Percentiles rank a stretch among this genome's conserved stretches.
Evolutionary conservation across 441 rosid species (phyloP).

Genomic region (Populus hybrid): DNA sequence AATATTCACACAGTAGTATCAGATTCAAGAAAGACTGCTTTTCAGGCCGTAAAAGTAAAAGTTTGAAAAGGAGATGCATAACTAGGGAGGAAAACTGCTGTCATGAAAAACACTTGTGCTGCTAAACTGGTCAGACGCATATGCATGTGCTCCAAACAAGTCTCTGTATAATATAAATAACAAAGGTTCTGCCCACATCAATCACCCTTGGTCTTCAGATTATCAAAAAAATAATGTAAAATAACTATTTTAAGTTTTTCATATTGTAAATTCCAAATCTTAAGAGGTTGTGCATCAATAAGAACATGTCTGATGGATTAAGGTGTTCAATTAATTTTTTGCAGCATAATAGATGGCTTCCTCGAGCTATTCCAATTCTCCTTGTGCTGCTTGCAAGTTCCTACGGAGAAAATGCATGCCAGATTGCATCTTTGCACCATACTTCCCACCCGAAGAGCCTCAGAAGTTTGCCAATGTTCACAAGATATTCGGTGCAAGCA

Average conservation of each 20-base stretch:
- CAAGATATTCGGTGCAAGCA: conserved; percentile 96
- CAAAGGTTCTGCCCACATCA: neutral
- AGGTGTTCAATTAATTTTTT: conserved; percentile 2
- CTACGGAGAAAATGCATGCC: conserved; percentile 90
- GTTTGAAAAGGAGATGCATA: conserved; percentile 13
- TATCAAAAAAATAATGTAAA: neutral
- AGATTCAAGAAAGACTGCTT: conserved; percentile 28
- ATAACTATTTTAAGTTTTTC: neutral
- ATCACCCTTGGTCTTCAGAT: neutral
- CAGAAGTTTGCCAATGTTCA: conserved; percentile 91
- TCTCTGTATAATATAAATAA: neutral
- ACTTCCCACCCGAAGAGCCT: conserved; percentile 97
- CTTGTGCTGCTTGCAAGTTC: conserved; percentile 98
- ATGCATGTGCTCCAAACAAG: neutral
- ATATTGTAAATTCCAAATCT: neutral
- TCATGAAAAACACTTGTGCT: neutral
- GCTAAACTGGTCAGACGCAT: neutral
- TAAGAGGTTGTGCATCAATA: neutral
- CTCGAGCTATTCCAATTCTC: conserved; percentile 81
- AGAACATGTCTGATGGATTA: neutral
- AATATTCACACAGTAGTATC: neutral
- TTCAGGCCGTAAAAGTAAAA: conserved; percentile 25
- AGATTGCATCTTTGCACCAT: conserved; percentile 87
- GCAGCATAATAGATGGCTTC: conserved; percentile 48
- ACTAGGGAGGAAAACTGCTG: neutral